phyloP scores from a whole-genome alignment of 2,329 filamentous ascomycete species.

The Colletotrichum musicola region DNA sequence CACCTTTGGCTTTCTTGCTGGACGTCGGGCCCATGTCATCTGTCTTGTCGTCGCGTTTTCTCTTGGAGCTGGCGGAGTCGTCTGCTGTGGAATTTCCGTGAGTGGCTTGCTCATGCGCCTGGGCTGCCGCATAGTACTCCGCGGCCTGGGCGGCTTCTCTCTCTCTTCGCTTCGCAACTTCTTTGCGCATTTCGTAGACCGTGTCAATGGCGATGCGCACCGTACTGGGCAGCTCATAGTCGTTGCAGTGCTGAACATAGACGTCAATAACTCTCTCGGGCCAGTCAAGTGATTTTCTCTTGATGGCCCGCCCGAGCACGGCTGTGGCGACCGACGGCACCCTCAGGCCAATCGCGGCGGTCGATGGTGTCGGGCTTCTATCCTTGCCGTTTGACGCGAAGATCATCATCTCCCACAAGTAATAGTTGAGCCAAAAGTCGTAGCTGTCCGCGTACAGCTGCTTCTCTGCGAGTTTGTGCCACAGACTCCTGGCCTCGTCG shows the following conservation, averaged over 20 bases:
- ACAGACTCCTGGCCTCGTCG: slow-evolving; percentile 81
- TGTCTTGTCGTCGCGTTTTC: slow-evolving; percentile 76
- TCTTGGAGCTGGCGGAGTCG: slow-evolving; percentile 67
- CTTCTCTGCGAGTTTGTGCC: slow-evolving; percentile 76
- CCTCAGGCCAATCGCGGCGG: slow-evolving; percentile 62
- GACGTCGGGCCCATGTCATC: slow-evolving; percentile 63
- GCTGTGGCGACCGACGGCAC: slow-evolving; percentile 81
- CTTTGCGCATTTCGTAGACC: slow-evolving; percentile 76
- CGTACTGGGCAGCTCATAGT: slow-evolving; percentile 84
- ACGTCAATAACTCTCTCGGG: slow-evolving; percentile 82
- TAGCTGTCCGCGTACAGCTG: slow-evolving; percentile 80
- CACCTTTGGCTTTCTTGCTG: slow-evolving; percentile 76
- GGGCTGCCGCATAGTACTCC: slow-evolving; percentile 61
- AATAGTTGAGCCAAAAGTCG: slow-evolving; percentile 95
- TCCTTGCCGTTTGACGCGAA: slow-evolving; percentile 64
- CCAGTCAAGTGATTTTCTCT: slow-evolving; percentile 75
- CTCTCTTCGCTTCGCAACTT: slow-evolving; percentile 73
- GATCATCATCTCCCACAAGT: slow-evolving; percentile 87
- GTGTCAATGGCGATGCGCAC: slow-evolving; percentile 81
- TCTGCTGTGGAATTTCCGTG: slow-evolving; percentile 43
- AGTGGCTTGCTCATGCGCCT: slow-evolving; percentile 50
- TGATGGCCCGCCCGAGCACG: slow-evolving; percentile 79
- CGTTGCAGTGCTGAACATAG: slow-evolving; percentile 85
- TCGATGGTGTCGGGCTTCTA: slow-evolving; percentile 65
- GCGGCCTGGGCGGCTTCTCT: slow-evolving; percentile 73